These are phyloP conservation scores for Trametes versicolor DNA, from an alignment of 1,284 basidiomycete species.

Conservation along the genomic window DNA sequence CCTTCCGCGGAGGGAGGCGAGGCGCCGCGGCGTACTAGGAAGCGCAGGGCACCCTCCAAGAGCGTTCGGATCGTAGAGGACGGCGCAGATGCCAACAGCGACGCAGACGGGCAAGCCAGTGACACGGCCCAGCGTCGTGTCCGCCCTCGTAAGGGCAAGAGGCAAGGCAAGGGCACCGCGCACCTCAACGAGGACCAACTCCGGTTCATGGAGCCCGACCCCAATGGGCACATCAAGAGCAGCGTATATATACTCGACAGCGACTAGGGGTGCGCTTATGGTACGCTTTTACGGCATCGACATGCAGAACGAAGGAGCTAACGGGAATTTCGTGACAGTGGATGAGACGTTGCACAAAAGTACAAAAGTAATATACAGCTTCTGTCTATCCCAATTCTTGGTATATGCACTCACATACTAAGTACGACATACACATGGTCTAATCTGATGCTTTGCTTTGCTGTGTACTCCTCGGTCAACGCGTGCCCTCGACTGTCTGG, in stretches of 20 bases:
- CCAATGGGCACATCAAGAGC: constrained; percentile 36
- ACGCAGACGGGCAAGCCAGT: constrained; percentile 13
- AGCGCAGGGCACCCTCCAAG: constrained; percentile 11
- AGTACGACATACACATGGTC: background rate
- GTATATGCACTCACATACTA: constrained; percentile 3
- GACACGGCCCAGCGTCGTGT: constrained; percentile 16
- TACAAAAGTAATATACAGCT: constrained; percentile 22
- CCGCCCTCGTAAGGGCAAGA: constrained; percentile 8
- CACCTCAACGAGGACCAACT: constrained; percentile 26
- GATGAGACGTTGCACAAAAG: background rate
- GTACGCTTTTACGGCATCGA: background rate
- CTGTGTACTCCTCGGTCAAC: no score
- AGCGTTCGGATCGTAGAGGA: background rate
- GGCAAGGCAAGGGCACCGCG: constrained; percentile 11
- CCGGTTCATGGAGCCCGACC: constrained; percentile 29
- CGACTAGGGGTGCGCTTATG: constrained; percentile 25
- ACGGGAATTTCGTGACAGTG: background rate
- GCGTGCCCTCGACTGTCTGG: no score
- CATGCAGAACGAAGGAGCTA: background rate
- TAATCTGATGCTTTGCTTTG: constrained; percentile 3
- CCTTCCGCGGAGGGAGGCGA: background rate
- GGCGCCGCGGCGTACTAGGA: constrained; percentile 6
- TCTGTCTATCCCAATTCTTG: background rate
- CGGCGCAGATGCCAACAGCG: background rate
- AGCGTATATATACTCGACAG: constrained; percentile 38